Percentiles rank a stretch among this genome's conserved stretches.
Evolutionary conservation across 352 stramenopile species (phyloP).

Genomic region (Pythium coloratum): DNA sequence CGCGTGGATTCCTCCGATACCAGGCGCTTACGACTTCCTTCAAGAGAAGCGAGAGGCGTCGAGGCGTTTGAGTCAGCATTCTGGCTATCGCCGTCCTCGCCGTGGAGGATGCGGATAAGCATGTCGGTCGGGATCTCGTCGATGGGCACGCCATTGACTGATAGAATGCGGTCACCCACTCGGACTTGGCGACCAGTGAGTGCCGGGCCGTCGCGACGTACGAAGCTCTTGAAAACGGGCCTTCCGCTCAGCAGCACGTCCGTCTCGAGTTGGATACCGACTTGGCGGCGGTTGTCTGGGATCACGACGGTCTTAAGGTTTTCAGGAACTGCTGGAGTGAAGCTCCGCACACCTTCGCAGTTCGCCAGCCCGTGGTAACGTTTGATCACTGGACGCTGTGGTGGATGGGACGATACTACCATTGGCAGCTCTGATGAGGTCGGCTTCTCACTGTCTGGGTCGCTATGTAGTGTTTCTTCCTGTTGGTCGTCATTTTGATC

Average conservation of each 20-base stretch:
- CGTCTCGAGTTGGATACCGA: conserved; percentile 41
- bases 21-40: neutral
- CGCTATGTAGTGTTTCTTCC: neutral
- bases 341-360: conserved; percentile 22
- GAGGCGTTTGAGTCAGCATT: neutral
- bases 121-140: conserved; percentile 34
- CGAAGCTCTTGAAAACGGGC: conserved; percentile 38
- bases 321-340: neutral
- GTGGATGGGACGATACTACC: neutral
- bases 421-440: neutral
- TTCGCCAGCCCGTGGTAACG: conserved; percentile 20
- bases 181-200: conserved; percentile 2
- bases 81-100: neutral
- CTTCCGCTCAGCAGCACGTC: conserved; percentile 31
- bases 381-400: conserved; percentile 16
- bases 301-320: conserved; percentile 30
- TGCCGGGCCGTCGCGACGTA: conserved; percentile 27
- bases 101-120: conserved; percentile 28
- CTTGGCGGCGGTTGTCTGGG: conserved; percentile 24
- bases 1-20: neutral
- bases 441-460: neutral
- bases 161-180: conserved; percentile 28
- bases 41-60: neutral
- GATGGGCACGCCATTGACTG: conserved; percentile 31
- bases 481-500: neutral